A percentile compares a stretch with the other conserved stretches of the same genome.
These are phyloP conservation scores for Globisporangium nagaii DNA, from an alignment of 352 stramenopile species.

Conservation along the genomic window DNA sequence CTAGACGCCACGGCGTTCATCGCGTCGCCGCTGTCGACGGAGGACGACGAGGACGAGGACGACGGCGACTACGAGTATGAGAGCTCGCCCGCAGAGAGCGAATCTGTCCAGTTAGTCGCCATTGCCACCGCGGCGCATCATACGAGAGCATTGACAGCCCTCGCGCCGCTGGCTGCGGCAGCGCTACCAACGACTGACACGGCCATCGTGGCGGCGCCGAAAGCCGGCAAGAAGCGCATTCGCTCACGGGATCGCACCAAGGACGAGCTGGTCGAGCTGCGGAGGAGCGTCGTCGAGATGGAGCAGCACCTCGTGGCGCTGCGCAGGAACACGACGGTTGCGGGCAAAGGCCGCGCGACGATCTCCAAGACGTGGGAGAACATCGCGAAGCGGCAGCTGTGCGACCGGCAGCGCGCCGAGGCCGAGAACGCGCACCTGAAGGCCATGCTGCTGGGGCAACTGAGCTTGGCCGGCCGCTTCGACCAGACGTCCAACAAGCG, in stretches of 20 bases:
- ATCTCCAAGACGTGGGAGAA: slow-evolving; percentile 6
- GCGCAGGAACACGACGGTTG: slow-evolving; percentile 7
- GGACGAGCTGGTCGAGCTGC: slow-evolving; percentile 10
- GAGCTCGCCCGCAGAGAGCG: neutral
- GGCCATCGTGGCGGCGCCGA: neutral
- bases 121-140: too few relatives aligned
- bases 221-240: slow-evolving; percentile 7
- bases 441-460: slow-evolving; percentile 12
- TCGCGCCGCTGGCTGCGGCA: too few relatives aligned
- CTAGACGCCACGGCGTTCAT: slow-evolving; percentile 13
- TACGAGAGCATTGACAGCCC: too few relatives aligned
- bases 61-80: neutral
- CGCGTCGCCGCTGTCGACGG: slow-evolving; percentile 6
- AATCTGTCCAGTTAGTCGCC: neutral
- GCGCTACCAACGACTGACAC: neutral
- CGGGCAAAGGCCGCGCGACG: slow-evolving; percentile 6
- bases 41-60: slow-evolving; percentile 9
- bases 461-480: slow-evolving; percentile 5
- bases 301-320: slow-evolving; percentile 10
- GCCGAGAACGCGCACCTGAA: slow-evolving; percentile 13
- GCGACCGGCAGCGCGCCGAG: slow-evolving; percentile 8
- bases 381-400: slow-evolving; percentile 9
- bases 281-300: slow-evolving; percentile 1
- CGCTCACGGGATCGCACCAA: slow-evolving; percentile 10
- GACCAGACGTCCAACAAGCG: slow-evolving; percentile 15